phyloP scores from a whole-genome alignment of 345 rosid species.

The Camelina laxa region DNA sequence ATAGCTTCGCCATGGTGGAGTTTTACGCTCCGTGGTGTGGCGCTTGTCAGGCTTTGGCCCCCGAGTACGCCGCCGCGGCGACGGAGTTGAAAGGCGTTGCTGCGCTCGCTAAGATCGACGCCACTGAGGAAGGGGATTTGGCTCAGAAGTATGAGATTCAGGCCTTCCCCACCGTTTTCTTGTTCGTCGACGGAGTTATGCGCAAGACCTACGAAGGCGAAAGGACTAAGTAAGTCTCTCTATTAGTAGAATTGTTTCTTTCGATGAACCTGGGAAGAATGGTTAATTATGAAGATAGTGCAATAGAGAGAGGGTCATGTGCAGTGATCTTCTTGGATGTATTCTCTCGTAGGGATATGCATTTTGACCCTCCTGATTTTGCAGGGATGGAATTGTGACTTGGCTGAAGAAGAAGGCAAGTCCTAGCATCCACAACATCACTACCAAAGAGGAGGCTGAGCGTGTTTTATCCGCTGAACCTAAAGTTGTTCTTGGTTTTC shows the following conservation, averaged over 20 bases:
- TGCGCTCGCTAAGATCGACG: conserved; percentile 56
- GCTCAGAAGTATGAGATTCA: conserved; percentile 49
- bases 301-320: no score
- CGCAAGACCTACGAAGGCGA: conserved; percentile 45
- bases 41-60: conserved; percentile 48
- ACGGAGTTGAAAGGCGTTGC: conserved; percentile 53
- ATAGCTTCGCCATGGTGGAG: conserved; percentile 50
- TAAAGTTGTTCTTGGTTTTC: conserved; percentile 50
- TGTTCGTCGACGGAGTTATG: conserved; percentile 46
- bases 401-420: conserved; percentile 53
- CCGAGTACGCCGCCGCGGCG: conserved; percentile 58
- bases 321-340: no score
- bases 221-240: conserved; percentile 40
- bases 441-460: conserved; percentile 49
- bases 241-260: no score
- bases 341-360: background rate
- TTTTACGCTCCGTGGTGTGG: conserved; percentile 64
- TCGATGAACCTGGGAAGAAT: no score
- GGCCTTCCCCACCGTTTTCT: conserved; percentile 45
- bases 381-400: conserved; percentile 51
- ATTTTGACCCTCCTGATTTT: background rate
- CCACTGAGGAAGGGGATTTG: conserved; percentile 46
- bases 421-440: conserved; percentile 44
- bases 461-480: conserved; percentile 42
- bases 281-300: no score